Percentiles rank a stretch among this genome's conserved stretches.
phyloP scores from a whole-genome alignment of 1,139 yeast species.

The Wickerhamomyces sp. region DNA sequence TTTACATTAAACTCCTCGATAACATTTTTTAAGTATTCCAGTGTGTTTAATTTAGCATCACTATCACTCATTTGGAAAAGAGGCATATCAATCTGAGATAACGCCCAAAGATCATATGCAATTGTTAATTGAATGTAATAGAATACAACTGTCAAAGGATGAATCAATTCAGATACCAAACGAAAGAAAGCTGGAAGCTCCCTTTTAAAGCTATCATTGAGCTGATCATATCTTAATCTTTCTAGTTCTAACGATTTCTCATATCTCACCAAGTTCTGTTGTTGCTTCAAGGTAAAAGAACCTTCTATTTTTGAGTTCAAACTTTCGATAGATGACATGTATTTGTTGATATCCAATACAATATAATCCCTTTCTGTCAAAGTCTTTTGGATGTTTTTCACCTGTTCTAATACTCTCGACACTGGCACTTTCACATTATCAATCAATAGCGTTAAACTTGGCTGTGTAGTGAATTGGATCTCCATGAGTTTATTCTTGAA shows the following conservation, averaged over 20 bases:
- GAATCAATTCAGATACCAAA: conserved; percentile 24
- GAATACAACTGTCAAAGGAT: conserved; percentile 23
- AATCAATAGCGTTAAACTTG: conserved; percentile 20
- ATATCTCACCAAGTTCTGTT: conserved; percentile 32
- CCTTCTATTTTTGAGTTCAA: conserved; percentile 10
- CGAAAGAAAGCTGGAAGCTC: conserved; percentile 37
- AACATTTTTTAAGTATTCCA: conserved; percentile 5
- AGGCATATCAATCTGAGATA: no score
- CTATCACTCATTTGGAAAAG: no score
- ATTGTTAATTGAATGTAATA: conserved; percentile 33
- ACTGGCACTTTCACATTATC: conserved; percentile 23
- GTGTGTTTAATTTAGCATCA: conserved; percentile 5
- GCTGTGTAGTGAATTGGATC: conserved; percentile 17
- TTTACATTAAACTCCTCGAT: conserved; percentile 5
- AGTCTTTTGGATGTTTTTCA: conserved; percentile 27
- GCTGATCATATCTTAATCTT: conserved; percentile 29
- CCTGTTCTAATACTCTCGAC: conserved; percentile 19
- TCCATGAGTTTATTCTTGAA: conserved; percentile 6
- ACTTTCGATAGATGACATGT: conserved; percentile 9
- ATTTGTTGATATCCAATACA: conserved; percentile 36
- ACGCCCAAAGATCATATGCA: conserved; percentile 27
- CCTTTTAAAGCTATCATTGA: conserved; percentile 33
- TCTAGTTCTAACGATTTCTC: conserved; percentile 20
- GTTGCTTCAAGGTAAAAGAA: conserved; percentile 31
- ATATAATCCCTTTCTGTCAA: conserved; percentile 31